Base-by-base conservation (phyloP, 2,329 filamentous ascomycete genomes). In the Arthrobotrys musiformis region DNA sequence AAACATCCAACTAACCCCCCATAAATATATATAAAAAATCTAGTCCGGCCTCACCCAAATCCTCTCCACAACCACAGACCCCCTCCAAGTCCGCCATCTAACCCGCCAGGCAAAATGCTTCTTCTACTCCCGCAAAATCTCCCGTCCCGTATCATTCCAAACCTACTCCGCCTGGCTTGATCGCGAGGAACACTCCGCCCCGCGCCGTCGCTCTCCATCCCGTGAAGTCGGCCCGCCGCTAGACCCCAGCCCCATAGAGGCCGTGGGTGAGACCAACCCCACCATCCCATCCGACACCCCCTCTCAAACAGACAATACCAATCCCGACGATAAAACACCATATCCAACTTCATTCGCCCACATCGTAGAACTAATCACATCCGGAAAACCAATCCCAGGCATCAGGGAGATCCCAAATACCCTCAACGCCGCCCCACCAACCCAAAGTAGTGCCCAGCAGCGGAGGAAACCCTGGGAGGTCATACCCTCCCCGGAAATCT, bases 401-500 rank as follows among this genome's bases (percentile, higher is more conserved):
- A 96, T 97, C 81, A 90, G 90, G 80, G 89, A 97, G 79, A 94
- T 97, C 64, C 93, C 94, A 3, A 89, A 93, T 79, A 95, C 91
- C 0, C 86, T 97, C 4, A 86, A 94, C 19, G 86, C 89, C 66
- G 91, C 91, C 3, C 88, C 92, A 76, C 90, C 91, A 76, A 88
- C 87, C 22, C 83, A 86, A 60, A 85, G 86, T 66, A 85, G 84
- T n/a, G 86, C 85, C 22, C 81, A 85, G n/a, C 85, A 83, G 79
- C 85, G 90, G 80, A 86, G 84, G 81, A 91, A 91, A 84, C 94
- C 94, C 0, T 97, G 94, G 94, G 94, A 97, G 85, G 92, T 86
- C 80, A 86, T 62, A 17, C 35, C 54, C 8, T 8, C 40, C 1
- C 30, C 52, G 11, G 61, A 67, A 17, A 33, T 33, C 7, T 44